Evolutionary conservation across 345 rosid genomes (phyloP).

Genomic region (Excoecaria cochinchinensis): DNA sequence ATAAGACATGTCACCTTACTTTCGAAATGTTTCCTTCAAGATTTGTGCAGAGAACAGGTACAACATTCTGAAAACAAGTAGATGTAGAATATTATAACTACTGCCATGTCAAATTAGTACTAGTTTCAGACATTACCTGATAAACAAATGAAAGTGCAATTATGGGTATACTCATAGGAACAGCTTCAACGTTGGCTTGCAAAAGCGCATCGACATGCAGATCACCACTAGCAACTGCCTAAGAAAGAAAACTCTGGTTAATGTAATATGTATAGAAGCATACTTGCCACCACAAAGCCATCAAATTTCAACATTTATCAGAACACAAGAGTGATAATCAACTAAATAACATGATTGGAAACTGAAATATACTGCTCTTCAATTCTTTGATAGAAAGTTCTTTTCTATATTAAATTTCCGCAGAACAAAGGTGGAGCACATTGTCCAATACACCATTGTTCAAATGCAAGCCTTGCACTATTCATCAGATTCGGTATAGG

Average conservation of each 20-base stretch:
- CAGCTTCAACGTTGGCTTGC: constrained; percentile 81
- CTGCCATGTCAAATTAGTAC: constrained; percentile 13
- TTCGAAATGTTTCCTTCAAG: constrained; percentile 93
- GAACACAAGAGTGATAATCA: too few species aligned
- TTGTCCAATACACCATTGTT: too few species aligned
- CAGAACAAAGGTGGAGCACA: too few species aligned
- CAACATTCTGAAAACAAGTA: constrained; percentile 67
- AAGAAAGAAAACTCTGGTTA: not conserved
- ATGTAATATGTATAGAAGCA: not conserved
- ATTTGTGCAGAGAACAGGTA: constrained; percentile 87
- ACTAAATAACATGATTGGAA: too few species aligned
- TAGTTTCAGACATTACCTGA: constrained; percentile 55
- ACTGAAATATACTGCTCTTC: too few species aligned
- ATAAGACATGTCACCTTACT: constrained; percentile 71
- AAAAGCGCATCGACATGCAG: constrained; percentile 22
- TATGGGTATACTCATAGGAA: constrained; percentile 97
- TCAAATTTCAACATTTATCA: not conserved
- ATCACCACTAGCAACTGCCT: too few species aligned
- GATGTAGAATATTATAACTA: constrained; percentile 16
- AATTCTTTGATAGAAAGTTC: too few species aligned
- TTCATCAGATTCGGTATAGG: too few species aligned
- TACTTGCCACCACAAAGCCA: not conserved
- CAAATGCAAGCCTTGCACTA: too few species aligned
- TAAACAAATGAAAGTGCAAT: constrained; percentile 90
- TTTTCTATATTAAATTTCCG: too few species aligned